Evolutionary conservation across 768 basidiomycete species (phyloP).

Genomic region (Leccinum subgranulosum): DNA sequence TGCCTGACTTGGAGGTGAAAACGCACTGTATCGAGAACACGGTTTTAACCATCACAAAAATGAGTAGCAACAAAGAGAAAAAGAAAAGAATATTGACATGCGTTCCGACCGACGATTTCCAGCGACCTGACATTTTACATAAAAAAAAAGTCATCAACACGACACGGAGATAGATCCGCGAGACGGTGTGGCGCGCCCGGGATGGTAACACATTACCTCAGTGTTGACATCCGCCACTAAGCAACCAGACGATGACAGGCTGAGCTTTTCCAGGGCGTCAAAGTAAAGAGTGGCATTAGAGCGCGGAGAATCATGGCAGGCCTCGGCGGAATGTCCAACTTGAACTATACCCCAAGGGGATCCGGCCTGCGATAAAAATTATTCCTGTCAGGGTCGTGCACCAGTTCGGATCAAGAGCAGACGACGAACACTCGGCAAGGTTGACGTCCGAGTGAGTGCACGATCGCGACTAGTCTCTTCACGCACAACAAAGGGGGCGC

Average conservation of each 20-base stretch:
- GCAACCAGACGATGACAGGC: slow-evolving; percentile 1
- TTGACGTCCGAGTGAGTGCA: background rate
- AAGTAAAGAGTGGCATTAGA: slow-evolving; percentile 25
- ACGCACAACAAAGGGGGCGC: background rate
- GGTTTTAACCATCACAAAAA: slow-evolving; percentile 12
- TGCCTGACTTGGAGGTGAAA: slow-evolving; percentile 9
- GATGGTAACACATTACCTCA: slow-evolving; percentile 8
- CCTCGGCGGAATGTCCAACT: background rate
- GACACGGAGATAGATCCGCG: background rate
- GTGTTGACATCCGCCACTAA: slow-evolving; percentile 3
- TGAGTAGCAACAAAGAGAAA: slow-evolving; percentile 1
- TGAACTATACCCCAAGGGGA: background rate
- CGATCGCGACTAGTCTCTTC: background rate
- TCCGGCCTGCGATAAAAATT: slow-evolving; percentile 4
- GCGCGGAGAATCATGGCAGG: background rate
- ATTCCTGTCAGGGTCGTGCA: slow-evolving; percentile 9
- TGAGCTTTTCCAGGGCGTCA: slow-evolving; percentile 18
- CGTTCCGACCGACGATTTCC: slow-evolving; percentile 7
- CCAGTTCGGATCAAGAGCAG: background rate
- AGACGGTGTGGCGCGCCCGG: background rate
- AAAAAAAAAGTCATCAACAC: background rate
- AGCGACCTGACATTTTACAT: slow-evolving; percentile 1
- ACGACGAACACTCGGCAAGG: background rate
- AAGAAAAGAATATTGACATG: slow-evolving; percentile 14
- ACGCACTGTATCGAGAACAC: slow-evolving; percentile 4